Evolutionary conservation across 192 early-diverging fungal species (phyloP), one percentile per base, ranked within the genome.

Genomic region (Coemansia aciculifera): DNA sequence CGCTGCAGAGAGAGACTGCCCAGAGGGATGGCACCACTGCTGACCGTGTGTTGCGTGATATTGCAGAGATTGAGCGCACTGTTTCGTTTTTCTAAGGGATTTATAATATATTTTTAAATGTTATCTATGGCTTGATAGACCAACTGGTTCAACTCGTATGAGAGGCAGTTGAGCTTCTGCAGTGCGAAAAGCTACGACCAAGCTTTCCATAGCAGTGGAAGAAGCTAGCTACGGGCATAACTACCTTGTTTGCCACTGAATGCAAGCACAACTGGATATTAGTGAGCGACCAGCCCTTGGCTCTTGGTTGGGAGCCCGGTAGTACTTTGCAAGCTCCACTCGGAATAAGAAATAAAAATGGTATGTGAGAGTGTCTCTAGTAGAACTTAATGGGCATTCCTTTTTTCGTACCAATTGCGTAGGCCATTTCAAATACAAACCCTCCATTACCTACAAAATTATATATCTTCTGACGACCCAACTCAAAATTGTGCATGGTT

Each of bases 1-100:
- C 79, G 17, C 75, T 87, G 37, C 96, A 96, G 72, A 84, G 85
- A 31, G 98, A 98, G 63, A 85, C 95, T 59, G 93, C 94, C 0
- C 92, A 94, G 67, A 91, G 91, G 67, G 92, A 96, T 67, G 98
- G 96, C 60, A 92, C 91, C 17, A 90, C 83, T 9, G 82, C 89
- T 3, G 92, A 95, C 44, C 84, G 92, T 32, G 89, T 98, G 27
- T 42, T 83, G 62, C 63, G 74, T 7, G 79, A 82, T 59, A 74
- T 82, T 31, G 68, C 73, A 24, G 74, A 65, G 8, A 61, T 59
- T 5, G 79, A 81, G 62, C 48, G 19, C 19, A 48, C 34, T 7
- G 68, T 74, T 62, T 46, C 67, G 12, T 75, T 66, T 66, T 66
- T 69, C 44, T 74, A 60, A 29, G 29, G 17, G 11, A 56, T 32